phyloP scores from a whole-genome alignment of 2,329 filamentous ascomycete species.

The Apiospora marii region DNA sequence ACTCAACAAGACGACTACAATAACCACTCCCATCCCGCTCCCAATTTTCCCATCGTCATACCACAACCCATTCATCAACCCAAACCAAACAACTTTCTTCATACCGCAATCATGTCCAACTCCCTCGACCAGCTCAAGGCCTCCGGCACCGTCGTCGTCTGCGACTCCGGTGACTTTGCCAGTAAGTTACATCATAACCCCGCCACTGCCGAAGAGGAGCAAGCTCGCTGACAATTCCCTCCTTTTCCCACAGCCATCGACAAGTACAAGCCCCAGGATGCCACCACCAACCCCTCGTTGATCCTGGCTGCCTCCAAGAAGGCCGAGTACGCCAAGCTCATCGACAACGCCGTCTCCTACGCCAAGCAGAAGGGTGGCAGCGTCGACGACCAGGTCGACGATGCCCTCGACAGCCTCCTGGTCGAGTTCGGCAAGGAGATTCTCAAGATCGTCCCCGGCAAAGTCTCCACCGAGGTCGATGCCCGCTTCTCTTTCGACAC shows the following conservation, averaged over 20 bases:
- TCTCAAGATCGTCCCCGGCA: conserved; percentile 94
- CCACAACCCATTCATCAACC: neutral
- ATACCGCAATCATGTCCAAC: conserved; percentile 71
- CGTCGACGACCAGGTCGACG: conserved; percentile 85
- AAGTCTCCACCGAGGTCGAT: conserved; percentile 98
- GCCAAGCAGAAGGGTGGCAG: conserved; percentile 72
- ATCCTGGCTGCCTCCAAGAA: conserved; percentile 99
- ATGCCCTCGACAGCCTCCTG: conserved; percentile 89
- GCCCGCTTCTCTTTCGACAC: conserved; percentile 96
- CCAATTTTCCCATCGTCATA: neutral
- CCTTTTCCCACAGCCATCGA: conserved; percentile 74
- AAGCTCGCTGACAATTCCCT: neutral
- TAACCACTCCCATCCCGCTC: neutral
- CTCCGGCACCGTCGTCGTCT: conserved; percentile 95
- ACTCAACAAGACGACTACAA: neutral
- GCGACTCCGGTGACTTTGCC: conserved; percentile 90
- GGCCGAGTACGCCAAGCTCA: conserved; percentile 91
- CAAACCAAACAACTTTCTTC: neutral
- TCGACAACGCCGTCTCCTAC: conserved; percentile 84
- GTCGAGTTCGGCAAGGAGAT: conserved; percentile 99
- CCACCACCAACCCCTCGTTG: conserved; percentile 98
- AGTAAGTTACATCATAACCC: conserved; percentile 58
- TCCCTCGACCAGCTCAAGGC: conserved; percentile 98
- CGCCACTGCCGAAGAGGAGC: neutral
- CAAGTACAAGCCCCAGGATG: conserved; percentile 99